Evolutionary conservation across 805 yeast genomes (phyloP).

Genomic region (Zygotorulaspora chibaensis): DNA sequence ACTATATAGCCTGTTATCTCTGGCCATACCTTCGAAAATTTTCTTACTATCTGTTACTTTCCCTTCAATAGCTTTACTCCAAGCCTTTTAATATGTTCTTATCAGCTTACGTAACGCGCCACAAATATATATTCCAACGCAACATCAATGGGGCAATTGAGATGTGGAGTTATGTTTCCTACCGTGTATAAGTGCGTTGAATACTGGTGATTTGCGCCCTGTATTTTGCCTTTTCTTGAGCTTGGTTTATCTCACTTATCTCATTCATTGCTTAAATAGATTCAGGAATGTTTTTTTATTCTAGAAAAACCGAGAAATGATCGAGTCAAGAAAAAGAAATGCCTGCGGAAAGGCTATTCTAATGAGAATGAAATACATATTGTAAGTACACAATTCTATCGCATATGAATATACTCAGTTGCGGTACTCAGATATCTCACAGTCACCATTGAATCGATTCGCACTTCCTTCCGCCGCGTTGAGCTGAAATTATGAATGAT

Average conservation of each 20-base stretch:
- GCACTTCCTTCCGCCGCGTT: too few relatives aligned
- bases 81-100: background rate
- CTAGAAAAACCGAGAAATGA: background rate
- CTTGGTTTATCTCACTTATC: background rate
- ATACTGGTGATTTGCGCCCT: background rate
- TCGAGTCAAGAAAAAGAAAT: too few relatives aligned
- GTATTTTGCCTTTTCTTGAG: background rate
- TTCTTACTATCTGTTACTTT: background rate
- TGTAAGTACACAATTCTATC: too few relatives aligned
- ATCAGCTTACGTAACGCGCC: background rate
- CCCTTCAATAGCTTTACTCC: too few relatives aligned
- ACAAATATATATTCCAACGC: background rate
- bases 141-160: background rate
- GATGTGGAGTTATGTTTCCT: background rate
- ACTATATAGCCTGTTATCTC: slow-evolving; percentile 43
- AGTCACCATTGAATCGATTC: too few relatives aligned
- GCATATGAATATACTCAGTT: too few relatives aligned
- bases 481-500: background rate
- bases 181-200: background rate
- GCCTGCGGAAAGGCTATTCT: too few relatives aligned
- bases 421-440: too few relatives aligned
- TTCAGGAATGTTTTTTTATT: background rate
- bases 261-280: background rate
- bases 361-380: too few relatives aligned
- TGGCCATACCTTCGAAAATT: slow-evolving; percentile 2